Evolutionary conservation across 2,329 filamentous ascomycete genomes (phyloP).

Genomic region (Xylariales sp.): DNA sequence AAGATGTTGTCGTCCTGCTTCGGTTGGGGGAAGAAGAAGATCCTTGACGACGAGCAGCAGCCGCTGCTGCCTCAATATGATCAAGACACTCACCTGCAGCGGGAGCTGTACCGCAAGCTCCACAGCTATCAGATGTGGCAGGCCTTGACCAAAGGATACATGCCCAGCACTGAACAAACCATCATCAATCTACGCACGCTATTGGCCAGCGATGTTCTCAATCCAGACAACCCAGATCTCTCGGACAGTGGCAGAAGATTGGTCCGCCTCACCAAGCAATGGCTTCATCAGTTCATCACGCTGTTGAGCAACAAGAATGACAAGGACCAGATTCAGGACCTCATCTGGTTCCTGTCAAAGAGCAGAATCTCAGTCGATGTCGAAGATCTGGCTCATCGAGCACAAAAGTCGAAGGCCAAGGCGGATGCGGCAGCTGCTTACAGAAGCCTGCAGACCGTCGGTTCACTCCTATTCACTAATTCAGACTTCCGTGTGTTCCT

Average conservation of each 20-base stretch:
- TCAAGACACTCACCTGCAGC: constrained; percentile 75
- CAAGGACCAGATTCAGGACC: constrained; percentile 82
- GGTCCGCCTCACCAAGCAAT: constrained; percentile 66
- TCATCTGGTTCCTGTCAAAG: constrained; percentile 78
- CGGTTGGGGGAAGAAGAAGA: constrained; percentile 42
- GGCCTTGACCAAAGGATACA: constrained; percentile 76
- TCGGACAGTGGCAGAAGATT: constrained; percentile 74
- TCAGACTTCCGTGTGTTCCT: constrained; percentile 85
- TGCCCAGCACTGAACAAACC: constrained; percentile 85
- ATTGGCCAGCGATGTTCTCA: constrained; percentile 72
- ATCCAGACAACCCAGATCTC: constrained; percentile 67
- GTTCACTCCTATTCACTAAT: constrained; percentile 81
- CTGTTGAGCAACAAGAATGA: constrained; percentile 77
- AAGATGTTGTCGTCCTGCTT: constrained; percentile 58
- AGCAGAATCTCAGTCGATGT: constrained; percentile 67
- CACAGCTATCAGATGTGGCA: constrained; percentile 90
- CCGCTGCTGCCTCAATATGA: constrained; percentile 79
- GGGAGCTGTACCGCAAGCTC: constrained; percentile 78
- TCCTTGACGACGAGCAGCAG: constrained; percentile 53
- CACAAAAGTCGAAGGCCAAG: constrained; percentile 57
- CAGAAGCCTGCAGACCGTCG: constrained; percentile 76
- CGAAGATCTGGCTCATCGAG: constrained; percentile 56
- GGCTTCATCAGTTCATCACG: constrained; percentile 76
- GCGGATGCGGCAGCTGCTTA: constrained; percentile 73
- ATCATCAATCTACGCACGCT: constrained; percentile 76